Percentiles rank a stretch among this genome's conserved stretches.
These are phyloP conservation scores for Saccharomycopsis schoenii DNA, from an alignment of 805 yeast genomes.

Conservation along the genomic window DNA sequence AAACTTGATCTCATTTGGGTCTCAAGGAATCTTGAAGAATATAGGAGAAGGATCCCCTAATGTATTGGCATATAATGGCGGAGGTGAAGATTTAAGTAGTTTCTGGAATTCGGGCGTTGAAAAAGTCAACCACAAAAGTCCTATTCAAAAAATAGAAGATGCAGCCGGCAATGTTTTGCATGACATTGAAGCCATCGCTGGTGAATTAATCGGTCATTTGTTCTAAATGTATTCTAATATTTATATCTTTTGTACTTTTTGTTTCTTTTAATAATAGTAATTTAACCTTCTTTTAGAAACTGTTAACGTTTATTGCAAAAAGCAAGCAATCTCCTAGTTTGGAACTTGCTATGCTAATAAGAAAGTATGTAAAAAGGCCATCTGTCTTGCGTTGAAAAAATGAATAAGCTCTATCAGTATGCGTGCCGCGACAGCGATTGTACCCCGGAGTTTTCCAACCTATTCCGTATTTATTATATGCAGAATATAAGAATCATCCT, in stretches of 20 bases:
- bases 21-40: conserved; percentile 48
- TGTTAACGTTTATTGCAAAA: too few species aligned
- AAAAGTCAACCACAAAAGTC: background rate
- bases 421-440: too few species aligned
- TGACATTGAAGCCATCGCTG: background rate
- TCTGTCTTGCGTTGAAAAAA: too few species aligned
- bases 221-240: background rate
- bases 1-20: conserved; percentile 59
- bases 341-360: too few species aligned
- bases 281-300: too few species aligned
- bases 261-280: background rate
- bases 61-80: conserved; percentile 71
- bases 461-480: too few species aligned
- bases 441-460: too few species aligned
- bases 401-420: too few species aligned
- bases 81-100: conserved; percentile 55
- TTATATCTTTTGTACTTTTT: background rate
- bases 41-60: conserved; percentile 70
- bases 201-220: background rate
- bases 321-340: too few species aligned
- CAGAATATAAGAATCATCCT: too few species aligned
- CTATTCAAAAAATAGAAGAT: background rate
- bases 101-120: conserved; percentile 37
- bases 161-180: background rate
- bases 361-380: too few species aligned